Evolutionary conservation across 108 stramenopile species (phyloP), one percentile per base, ranked within the genome.

Genomic region (Skeletonema potamos): DNA sequence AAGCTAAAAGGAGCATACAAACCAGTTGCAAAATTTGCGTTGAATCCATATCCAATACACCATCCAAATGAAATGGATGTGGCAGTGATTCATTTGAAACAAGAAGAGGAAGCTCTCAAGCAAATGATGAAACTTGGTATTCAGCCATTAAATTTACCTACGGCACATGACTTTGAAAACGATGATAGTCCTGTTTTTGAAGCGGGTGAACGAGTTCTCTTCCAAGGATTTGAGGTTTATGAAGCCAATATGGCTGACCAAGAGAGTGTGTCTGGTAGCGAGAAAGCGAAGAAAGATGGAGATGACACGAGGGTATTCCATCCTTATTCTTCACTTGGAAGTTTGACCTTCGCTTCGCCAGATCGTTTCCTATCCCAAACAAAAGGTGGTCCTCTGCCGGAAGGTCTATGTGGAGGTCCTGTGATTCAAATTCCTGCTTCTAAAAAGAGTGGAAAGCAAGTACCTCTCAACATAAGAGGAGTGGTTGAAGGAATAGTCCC

Each of bases 401-500:
- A 91, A 85, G 92, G 92, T 37, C 57, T 93, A 41, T 93, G 92
- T 37, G 92, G 92, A 24, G 92, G 88, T 22, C 92, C 92, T 18
- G 89, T 78, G 0, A 63, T 92, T 41, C 85, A 92, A 46, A 54
- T 77, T 0, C 58, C 70, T 12, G 12, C 27, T 44, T 26, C 37
- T 20, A 28, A 13, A n/a, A 60, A 34, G 7, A 60, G 43, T 2
- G 60, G 13, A 27, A 67, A 41, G 18, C 33, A 37, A 27, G n/a
- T 20, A 29, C 69, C 69, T 3, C 54, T 70, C 12, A 75, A 56
- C 15, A 73, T 91, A 27, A 82, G 86, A 43, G 92, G 92, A n/a
- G 85, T 87, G 30, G 87, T 93, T 6, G 92, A 93, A 77, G 92
- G 92, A 32, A 89, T 93, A 36, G 89, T 93, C 18, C 87, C 89